Evolutionary conservation across 352 stramenopile species (phyloP).

Genomic region (Phytophthora hibernalis): DNA sequence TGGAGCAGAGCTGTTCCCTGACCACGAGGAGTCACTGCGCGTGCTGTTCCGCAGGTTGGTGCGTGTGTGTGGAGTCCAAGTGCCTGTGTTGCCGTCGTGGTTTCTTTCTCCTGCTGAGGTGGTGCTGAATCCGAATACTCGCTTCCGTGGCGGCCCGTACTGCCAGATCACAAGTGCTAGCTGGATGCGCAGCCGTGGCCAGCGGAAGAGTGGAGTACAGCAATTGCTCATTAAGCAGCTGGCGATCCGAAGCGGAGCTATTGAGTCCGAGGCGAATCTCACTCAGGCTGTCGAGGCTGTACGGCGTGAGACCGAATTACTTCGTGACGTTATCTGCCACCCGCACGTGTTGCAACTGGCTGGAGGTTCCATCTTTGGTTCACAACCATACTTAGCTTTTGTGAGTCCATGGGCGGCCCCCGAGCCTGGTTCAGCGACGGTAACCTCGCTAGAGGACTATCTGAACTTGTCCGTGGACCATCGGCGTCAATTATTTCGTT

Average conservation of each 20-base stretch:
- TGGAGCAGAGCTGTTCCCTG: conserved; percentile 34
- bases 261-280: conserved; percentile 14
- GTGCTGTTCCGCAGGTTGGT: conserved; percentile 58
- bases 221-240: conserved; percentile 58
- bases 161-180: conserved; percentile 41
- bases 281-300: conserved; percentile 37
- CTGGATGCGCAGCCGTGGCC: conserved; percentile 37
- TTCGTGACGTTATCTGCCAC: conserved; percentile 50
- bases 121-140: conserved; percentile 15
- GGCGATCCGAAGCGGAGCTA: conserved; percentile 16
- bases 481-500: conserved; percentile 40
- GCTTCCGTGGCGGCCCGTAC: conserved; percentile 36
- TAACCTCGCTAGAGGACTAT: conserved; percentile 67
- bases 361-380: conserved; percentile 58
- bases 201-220: conserved; percentile 34
- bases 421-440: conserved; percentile 24
- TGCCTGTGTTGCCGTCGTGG: conserved; percentile 55
- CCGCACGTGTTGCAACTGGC: conserved; percentile 62
- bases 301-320: conserved; percentile 46
- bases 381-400: conserved; percentile 57
- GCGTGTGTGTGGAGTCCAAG: conserved; percentile 49
- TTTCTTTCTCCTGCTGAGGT: conserved; percentile 61
- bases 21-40: conserved; percentile 53
- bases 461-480: conserved; percentile 52
- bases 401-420: conserved; percentile 50